Evolutionary conservation across 2,329 filamentous ascomycete genomes (phyloP), one percentile per base, ranked within the genome.

Genomic region (Ophiocordyceps camponoti-floridani): DNA sequence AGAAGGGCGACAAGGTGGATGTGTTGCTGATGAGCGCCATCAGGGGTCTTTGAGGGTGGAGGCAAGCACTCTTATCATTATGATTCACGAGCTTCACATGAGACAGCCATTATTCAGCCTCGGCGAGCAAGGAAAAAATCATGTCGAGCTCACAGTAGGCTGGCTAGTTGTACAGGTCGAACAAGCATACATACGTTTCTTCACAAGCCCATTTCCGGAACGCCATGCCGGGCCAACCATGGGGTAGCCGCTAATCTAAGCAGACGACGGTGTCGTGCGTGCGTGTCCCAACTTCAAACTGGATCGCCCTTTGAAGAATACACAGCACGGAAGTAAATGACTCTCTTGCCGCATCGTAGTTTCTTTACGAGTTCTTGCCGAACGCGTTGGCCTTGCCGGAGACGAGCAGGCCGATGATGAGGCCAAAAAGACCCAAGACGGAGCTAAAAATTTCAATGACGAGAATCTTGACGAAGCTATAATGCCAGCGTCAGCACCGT

Each of bases 391-490:
- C 87, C 65, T 91, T 94, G 60, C 81, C 75, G 47, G 85, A 84
- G 44, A 96, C 75, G 52, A 98, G 72, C 45, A 98, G 74, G 41
- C 93, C 91, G 53, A 98, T 80, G 58, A 98, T 98, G 50, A 98
- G 73, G 47, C 91, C 93, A 58, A 98, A 98, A 4, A 98, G 77
- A 50, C 93, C 91, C 11, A 98, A 73, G 43, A 98, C 89, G 38
- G 89, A 96, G 61, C 88, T 95, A 72, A 98, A 98, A 62, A 98
- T 98, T 66, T 98, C 93, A 57, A 98, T 93, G 53, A 98, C 89
- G 44, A 98, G 79, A 53, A 98, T 94, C 69, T 94, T 95, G 66
- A 98, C 89, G 65, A 98, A 98, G 45, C 88, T 94, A 46, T 8
- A 12, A 44, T 12, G 9, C 4, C 8, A 27, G n/a, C 13, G 19